phyloP scores from a whole-genome alignment of 75 land plant species.

The Cunninghamia lanceolata region DNA sequence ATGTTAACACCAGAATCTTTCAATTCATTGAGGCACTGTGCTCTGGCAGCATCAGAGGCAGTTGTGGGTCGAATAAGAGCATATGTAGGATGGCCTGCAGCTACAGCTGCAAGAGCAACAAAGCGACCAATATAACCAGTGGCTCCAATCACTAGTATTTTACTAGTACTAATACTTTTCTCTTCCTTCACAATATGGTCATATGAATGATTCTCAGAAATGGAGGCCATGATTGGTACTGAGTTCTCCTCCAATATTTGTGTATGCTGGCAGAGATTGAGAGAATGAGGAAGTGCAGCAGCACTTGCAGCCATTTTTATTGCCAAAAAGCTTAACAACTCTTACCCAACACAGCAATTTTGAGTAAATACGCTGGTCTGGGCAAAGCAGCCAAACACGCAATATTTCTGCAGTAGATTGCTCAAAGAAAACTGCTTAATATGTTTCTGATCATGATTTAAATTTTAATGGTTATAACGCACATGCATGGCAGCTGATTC shows the following conservation, averaged over 20 bases:
- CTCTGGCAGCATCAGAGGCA: neutral
- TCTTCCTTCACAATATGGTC: neutral
- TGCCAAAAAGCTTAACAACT: neutral
- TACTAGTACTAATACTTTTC: neutral
- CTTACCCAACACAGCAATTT: neutral
- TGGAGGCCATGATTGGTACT: neutral
- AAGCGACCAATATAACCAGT: conserved; percentile 23
- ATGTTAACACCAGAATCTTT: conserved; percentile 7
- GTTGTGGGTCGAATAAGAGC: conserved; percentile 1
- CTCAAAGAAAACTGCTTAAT: too few species aligned
- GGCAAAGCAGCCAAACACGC: neutral
- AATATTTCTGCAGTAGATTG: neutral
- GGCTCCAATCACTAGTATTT: conserved; percentile 16
- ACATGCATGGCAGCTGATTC: too few species aligned
- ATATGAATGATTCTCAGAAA: neutral
- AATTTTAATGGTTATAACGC: too few species aligned
- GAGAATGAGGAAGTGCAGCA: neutral
- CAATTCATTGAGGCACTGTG: neutral
- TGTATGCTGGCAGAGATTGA: neutral
- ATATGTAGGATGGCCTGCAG: conserved; percentile 12
- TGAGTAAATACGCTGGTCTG: neutral
- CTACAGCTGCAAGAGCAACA: conserved; percentile 12
- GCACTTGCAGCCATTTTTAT: neutral
- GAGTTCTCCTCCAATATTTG: neutral
- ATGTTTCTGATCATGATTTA: too few species aligned